phyloP scores from a whole-genome alignment of 495 filamentous ascomycete species.

The Aspergillus saccharolyticus region DNA sequence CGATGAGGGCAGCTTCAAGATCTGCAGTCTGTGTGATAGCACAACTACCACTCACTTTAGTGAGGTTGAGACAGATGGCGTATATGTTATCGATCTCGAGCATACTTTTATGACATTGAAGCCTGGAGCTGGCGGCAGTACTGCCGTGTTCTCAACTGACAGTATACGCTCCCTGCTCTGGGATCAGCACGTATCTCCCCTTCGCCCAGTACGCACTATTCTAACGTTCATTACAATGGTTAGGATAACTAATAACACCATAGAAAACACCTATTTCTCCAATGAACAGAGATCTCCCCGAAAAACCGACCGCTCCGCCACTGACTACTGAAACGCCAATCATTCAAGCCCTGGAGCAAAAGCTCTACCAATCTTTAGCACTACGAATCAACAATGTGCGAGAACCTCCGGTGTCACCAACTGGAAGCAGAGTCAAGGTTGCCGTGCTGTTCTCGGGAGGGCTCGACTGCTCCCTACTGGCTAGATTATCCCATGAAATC shows the following conservation, averaged over 20 bases:
- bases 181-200: slow-evolving; percentile 19
- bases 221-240: neutral
- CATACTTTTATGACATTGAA: slow-evolving; percentile 5
- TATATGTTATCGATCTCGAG: slow-evolving; percentile 61
- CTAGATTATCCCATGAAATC: slow-evolving; percentile 75
- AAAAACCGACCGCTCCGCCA: slow-evolving; percentile 20
- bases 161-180: slow-evolving; percentile 33
- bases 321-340: slow-evolving; percentile 48
- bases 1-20: slow-evolving; percentile 46
- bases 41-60: slow-evolving; percentile 50
- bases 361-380: slow-evolving; percentile 59
- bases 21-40: slow-evolving; percentile 72
- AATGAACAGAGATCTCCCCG: slow-evolving; percentile 55
- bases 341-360: slow-evolving; percentile 51
- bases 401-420: slow-evolving; percentile 34
- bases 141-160: slow-evolving; percentile 11
- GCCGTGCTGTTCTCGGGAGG: slow-evolving; percentile 93
- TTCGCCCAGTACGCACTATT: slow-evolving; percentile 38
- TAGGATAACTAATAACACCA: neutral
- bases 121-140: neutral
- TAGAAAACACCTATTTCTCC: slow-evolving; percentile 55
- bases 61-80: slow-evolving; percentile 78
- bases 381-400: slow-evolving; percentile 67
- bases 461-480: slow-evolving; percentile 85
- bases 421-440: slow-evolving; percentile 45